phyloP scores from a whole-genome alignment of 1,284 basidiomycete genomes.

The Melanopsichium pennsylvanicum region DNA sequence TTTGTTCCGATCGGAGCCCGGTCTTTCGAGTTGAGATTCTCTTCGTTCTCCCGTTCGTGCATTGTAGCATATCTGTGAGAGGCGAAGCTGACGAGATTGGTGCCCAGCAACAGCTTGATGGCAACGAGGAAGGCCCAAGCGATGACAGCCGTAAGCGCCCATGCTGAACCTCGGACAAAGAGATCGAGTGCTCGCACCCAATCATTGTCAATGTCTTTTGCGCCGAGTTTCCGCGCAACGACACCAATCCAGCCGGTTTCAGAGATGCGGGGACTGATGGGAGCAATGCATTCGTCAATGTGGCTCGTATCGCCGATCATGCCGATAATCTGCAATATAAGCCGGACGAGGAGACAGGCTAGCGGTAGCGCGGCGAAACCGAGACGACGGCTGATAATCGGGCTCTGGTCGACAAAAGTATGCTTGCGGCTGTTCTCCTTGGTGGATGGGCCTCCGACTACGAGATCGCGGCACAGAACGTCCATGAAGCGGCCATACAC shows the following conservation, averaged over 20 bases:
- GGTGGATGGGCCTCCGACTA: constrained; percentile 75
- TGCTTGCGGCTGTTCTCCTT: constrained; percentile 70
- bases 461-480: constrained; percentile 90
- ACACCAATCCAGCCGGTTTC: constrained; percentile 37
- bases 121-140: constrained; percentile 57
- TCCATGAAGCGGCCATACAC: constrained; percentile 97
- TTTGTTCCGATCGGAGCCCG: constrained; percentile 60
- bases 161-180: constrained; percentile 38
- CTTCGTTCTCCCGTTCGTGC: constrained; percentile 57
- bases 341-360: constrained; percentile 86
- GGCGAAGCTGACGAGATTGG: constrained; percentile 58
- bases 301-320: constrained; percentile 70
- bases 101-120: constrained; percentile 62
- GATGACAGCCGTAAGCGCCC: constrained; percentile 43
- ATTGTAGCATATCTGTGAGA: constrained; percentile 55
- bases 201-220: constrained; percentile 39
- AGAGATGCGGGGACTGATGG: constrained; percentile 12
- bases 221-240: constrained; percentile 28
- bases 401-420: constrained; percentile 92
- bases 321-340: constrained; percentile 79
- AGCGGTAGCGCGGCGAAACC: constrained; percentile 93
- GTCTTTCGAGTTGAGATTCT: constrained; percentile 55
- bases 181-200: constrained; percentile 29
- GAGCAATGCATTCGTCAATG: constrained; percentile 65
- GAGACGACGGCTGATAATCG: constrained; percentile 87